These are phyloP conservation scores for Apiospora kogelbergensis DNA, from an alignment of 2,329 filamentous ascomycete species.

Conservation along the genomic window DNA sequence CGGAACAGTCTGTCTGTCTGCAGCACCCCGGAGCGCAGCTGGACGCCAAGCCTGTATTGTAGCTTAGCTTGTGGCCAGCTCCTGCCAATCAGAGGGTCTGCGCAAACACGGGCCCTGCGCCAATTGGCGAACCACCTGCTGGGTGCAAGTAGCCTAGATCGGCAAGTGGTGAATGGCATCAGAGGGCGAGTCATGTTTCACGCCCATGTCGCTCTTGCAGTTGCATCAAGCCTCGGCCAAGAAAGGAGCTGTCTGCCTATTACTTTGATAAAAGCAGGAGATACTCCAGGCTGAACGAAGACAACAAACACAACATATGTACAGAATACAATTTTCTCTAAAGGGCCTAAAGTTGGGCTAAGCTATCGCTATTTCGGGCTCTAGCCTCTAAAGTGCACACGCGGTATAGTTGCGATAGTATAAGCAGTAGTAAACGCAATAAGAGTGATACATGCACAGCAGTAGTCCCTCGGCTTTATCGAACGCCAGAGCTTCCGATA, in stretches of 20 bases:
- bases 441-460: neutral
- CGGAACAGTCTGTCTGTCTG: neutral
- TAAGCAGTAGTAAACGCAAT: neutral
- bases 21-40: neutral
- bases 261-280: neutral
- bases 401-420: neutral
- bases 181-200: neutral
- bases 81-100: neutral
- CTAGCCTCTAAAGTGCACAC: neutral
- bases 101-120: conserved; percentile 1
- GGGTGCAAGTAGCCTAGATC: neutral
- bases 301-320: neutral
- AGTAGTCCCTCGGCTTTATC: conserved; percentile 18
- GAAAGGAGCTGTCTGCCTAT: neutral
- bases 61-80: neutral
- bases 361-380: neutral
- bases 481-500: conserved; percentile 32
- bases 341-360: neutral
- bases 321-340: no score
- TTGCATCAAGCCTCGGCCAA: neutral
- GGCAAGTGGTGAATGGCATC: neutral
- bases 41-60: neutral
- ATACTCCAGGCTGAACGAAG: neutral
- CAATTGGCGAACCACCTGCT: neutral
- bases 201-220: neutral